Percentiles rank a stretch among this genome's conserved stretches.
These are phyloP conservation scores for Colletotrichum theobromicola DNA, from an alignment of 2,329 filamentous ascomycete genomes.

Conservation along the genomic window DNA sequence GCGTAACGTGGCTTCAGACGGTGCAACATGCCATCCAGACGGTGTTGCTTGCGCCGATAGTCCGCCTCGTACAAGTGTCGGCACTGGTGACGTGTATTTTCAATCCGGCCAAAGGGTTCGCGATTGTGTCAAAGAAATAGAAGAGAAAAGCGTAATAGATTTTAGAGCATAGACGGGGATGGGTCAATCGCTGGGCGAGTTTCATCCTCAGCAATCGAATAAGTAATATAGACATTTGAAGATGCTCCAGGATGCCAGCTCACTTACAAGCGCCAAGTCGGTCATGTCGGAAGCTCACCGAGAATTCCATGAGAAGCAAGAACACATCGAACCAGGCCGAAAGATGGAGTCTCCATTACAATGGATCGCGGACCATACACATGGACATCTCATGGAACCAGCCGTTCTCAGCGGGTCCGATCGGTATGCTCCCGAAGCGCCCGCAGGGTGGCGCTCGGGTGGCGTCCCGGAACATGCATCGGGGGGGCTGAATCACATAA, in stretches of 20 bases:
- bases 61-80: background rate
- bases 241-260: background rate
- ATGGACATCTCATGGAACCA: background rate
- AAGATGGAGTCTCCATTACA: rapidly evolving
- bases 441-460: background rate
- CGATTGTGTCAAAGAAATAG: background rate
- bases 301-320: too few species aligned
- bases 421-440: background rate
- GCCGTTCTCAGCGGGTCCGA: background rate
- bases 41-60: background rate
- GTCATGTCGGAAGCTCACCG: rapidly evolving
- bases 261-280: background rate
- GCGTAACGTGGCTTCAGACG: background rate
- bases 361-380: rapidly evolving
- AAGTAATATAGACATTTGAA: background rate
- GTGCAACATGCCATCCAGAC: background rate
- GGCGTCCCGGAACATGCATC: background rate
- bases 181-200: background rate
- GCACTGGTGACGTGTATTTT: background rate
- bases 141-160: background rate
- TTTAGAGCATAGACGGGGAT: background rate
- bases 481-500: background rate
- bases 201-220: background rate
- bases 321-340: rapidly evolving
- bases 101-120: background rate